Evolutionary conservation across 2,329 filamentous ascomycete species (phyloP).

Genomic region (Ceratocystis colombiana): DNA sequence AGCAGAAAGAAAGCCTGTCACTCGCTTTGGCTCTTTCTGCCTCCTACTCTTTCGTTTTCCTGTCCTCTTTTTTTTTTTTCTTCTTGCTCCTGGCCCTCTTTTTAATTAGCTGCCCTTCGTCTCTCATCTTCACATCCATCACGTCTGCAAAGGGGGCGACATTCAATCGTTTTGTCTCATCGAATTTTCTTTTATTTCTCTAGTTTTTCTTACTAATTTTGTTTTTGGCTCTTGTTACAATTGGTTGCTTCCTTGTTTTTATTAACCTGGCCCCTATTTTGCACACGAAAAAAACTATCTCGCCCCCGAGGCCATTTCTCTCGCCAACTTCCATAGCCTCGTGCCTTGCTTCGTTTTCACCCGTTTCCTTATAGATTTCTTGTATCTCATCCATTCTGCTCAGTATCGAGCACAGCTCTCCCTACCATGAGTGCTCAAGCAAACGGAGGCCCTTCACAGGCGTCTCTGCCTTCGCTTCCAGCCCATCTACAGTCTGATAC

Average conservation of each 20-base stretch:
- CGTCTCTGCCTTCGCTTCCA: slow-evolving; percentile 79
- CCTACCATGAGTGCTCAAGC: slow-evolving; percentile 50
- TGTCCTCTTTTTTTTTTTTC: not conserved
- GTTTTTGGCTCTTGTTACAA: not conserved
- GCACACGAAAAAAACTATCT: not conserved
- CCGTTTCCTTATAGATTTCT: not conserved
- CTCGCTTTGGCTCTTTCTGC: not conserved
- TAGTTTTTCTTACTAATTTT: slow-evolving; percentile 4
- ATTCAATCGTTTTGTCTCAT: not conserved
- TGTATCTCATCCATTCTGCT: not conserved
- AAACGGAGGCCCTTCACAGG: slow-evolving; percentile 39
- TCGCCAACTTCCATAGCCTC: not conserved
- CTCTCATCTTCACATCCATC: not conserved
- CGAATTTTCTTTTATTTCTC: not conserved
- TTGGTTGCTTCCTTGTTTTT: not conserved
- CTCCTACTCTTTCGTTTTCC: not conserved
- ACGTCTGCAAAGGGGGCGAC: not conserved
- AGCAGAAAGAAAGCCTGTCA: slow-evolving; percentile 10
- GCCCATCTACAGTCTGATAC: slow-evolving; percentile 71
- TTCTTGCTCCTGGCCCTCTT: not conserved
- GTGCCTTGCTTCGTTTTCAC: not conserved
- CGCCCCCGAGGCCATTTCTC: not conserved
- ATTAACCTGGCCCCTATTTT: not conserved
- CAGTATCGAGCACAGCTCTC: not conserved
- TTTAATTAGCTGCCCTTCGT: no score